Evolutionary conservation across 164 flowering plant species (phyloP).

Genomic region (Macadamia tetraphylla): DNA sequence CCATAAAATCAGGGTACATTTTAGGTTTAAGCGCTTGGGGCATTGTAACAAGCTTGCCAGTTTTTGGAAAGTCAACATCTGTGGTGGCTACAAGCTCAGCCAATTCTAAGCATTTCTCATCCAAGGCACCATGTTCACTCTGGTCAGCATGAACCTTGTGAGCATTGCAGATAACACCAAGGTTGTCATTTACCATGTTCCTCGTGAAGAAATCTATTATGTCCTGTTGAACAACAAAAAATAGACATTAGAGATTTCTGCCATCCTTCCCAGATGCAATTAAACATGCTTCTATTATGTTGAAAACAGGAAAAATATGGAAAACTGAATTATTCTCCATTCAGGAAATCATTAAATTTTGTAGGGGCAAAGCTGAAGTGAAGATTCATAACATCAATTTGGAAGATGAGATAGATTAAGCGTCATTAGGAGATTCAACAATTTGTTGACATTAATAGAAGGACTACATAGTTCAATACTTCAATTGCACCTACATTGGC

Average conservation of each 20-base stretch:
- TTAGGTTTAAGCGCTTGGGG: slow-evolving; percentile 69
- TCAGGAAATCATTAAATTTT: not conserved
- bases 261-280: not conserved
- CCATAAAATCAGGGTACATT: slow-evolving; percentile 91
- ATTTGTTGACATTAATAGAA: too few species aligned
- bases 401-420: not conserved
- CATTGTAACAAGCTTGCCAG: slow-evolving; percentile 72
- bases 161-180: slow-evolving; percentile 90
- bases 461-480: too few species aligned
- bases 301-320: not conserved
- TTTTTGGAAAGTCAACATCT: slow-evolving; percentile 96
- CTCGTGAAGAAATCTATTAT: slow-evolving; percentile 67
- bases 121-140: slow-evolving; percentile 73
- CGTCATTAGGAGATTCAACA: not conserved
- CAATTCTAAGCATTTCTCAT: slow-evolving; percentile 62
- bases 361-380: not conserved
- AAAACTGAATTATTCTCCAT: not conserved
- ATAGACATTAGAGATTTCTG: not conserved
- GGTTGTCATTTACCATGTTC: slow-evolving; percentile 69
- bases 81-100: slow-evolving; percentile 87
- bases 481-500: too few species aligned
- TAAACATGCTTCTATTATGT: not conserved
- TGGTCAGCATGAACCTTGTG: slow-evolving; percentile 94
- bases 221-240: slow-evolving; percentile 50
- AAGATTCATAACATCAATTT: too few species aligned